A percentile compares a stretch with the other conserved stretches of the same genome.
Conservation (phyloP, 345 rosid genomes). For the Eutrema japonicum region DNA sequence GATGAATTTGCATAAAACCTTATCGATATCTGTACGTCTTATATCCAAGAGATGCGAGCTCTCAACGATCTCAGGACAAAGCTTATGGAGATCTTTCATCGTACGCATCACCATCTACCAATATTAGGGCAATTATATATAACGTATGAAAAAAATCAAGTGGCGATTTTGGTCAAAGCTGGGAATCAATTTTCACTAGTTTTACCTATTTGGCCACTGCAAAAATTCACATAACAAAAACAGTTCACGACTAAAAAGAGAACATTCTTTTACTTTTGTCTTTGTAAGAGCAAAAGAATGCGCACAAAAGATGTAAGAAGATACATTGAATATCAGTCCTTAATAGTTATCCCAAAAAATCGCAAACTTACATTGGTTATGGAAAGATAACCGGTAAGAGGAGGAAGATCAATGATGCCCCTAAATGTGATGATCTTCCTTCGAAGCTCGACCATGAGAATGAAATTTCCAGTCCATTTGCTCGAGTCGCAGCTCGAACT, state of each 20-base stretch:
- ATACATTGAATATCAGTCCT: neutral
- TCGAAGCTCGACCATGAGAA: conserved; percentile 64
- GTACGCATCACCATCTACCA: conserved; percentile 65
- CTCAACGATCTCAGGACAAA: conserved; percentile 60
- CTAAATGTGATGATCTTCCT: conserved; percentile 66
- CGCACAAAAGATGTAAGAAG: neutral
- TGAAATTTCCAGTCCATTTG: conserved; percentile 45
- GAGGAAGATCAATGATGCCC: conserved; percentile 65
- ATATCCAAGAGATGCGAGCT: conserved; percentile 47
- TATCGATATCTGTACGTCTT: conserved; percentile 48
- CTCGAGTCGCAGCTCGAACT: conserved; percentile 39
- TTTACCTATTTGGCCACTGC: neutral
- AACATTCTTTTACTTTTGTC: neutral
- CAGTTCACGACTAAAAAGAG: neutral
- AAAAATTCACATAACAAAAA: neutral
- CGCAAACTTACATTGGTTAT: conserved; percentile 50
- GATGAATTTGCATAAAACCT: conserved; percentile 49
- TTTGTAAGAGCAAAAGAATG: conserved; percentile 7
- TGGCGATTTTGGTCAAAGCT: conserved; percentile 4
- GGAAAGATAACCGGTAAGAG: conserved; percentile 48
- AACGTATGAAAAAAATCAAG: conserved; percentile 15
- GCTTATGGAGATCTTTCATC: conserved; percentile 63
- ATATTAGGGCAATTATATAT: neutral
- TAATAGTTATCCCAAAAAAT: neutral
- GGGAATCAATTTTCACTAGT: neutral